Percentiles rank a stretch among this genome's conserved stretches.
Evolutionary conservation across 805 yeast species (phyloP).

Genomic region (Ogataea thermomethanolica): DNA sequence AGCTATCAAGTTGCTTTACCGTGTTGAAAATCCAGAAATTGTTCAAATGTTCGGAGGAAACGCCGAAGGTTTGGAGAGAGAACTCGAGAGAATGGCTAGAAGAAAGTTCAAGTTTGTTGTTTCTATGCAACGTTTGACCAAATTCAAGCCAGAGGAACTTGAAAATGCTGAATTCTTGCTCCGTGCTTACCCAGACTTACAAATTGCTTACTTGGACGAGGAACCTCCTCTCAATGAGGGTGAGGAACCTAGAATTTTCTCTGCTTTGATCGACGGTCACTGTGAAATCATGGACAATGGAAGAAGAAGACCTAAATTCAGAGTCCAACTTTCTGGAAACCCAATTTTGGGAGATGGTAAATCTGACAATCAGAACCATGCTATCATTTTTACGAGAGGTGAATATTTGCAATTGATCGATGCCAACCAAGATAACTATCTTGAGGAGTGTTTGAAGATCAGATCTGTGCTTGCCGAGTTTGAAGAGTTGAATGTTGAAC

Average conservation of each 20-base stretch:
- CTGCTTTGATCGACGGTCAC: conserved; percentile 78
- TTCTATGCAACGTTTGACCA: conserved; percentile 80
- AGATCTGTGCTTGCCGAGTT: conserved; percentile 80
- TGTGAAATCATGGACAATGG: conserved; percentile 71
- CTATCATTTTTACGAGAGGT: conserved; percentile 77
- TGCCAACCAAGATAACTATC: conserved; percentile 83
- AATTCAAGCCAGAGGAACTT: conserved; percentile 68
- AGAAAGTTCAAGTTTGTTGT: conserved; percentile 79
- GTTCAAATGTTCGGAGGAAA: conserved; percentile 99
- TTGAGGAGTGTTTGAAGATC: conserved; percentile 81
- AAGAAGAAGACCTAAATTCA: conserved; percentile 71
- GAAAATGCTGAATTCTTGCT: conserved; percentile 78
- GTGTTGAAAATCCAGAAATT: conserved; percentile 92
- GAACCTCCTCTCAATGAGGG: conserved; percentile 74
- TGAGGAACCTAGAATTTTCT: conserved; percentile 68
- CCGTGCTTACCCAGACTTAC: conserved; percentile 80
- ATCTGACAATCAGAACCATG: conserved; percentile 82
- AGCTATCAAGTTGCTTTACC: conserved; percentile 88
- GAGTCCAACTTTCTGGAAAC: conserved; percentile 76
- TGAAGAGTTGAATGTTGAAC: conserved; percentile 73
- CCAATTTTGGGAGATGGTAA: conserved; percentile 88
- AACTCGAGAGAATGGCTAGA: conserved; percentile 85
- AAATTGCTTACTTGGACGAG: conserved; percentile 92
- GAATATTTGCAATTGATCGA: conserved; percentile 81
- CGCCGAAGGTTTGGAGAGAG: conserved; percentile 93